Base-by-base conservation (phyloP, 768 basidiomycete genomes). In the Suillus bovinus region DNA sequence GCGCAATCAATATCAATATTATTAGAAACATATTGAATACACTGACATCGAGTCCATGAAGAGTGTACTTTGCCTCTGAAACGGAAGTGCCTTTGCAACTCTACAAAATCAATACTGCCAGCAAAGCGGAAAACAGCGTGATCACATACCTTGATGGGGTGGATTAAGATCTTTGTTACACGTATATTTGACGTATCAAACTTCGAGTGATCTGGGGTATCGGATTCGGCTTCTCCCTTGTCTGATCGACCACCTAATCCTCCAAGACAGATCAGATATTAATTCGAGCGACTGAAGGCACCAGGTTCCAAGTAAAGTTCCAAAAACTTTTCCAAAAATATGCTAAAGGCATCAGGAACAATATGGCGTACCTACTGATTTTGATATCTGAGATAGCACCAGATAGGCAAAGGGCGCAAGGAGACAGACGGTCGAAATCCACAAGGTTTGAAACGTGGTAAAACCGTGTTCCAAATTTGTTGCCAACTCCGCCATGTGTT, bases 51-150 rank as follows among this genome's bases (percentile, higher is more conserved):
- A 93, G 72, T 31, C 90, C 90, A 65, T 85, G 78, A 16, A 80
- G 78, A 8, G 84, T 87, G 67, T 86, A 91, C 33, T 71, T 80
- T 9, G 81, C 82, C 47, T 78, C 77, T 56, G 79, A 76, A 1
- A 91, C 83, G 31, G 88, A 84, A 2, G 80, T 87, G 29, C 88
- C 90, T 55, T 82, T 83, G 67, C 90, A 91, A 66, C 90, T 91
- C 90, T 93, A 27, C 9, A 7, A 41, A n/a, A 22, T 29, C 11
- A 54, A 58, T 22, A 33, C 14, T 38, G 41, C 22, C 7, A 61
- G 31, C 14, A 39, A 20, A 47, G 7, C 60, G 7, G 47, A 20
- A 42, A 63, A 20, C 14, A 42, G 27, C 5, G 10, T 13, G 42
- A 34, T 39, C 5, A 24, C 46, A 29, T 53, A 84, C 88, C 80